These are phyloP conservation scores for Gossypium anomalum DNA, from an alignment of 345 rosid species.

Conservation along the genomic window DNA sequence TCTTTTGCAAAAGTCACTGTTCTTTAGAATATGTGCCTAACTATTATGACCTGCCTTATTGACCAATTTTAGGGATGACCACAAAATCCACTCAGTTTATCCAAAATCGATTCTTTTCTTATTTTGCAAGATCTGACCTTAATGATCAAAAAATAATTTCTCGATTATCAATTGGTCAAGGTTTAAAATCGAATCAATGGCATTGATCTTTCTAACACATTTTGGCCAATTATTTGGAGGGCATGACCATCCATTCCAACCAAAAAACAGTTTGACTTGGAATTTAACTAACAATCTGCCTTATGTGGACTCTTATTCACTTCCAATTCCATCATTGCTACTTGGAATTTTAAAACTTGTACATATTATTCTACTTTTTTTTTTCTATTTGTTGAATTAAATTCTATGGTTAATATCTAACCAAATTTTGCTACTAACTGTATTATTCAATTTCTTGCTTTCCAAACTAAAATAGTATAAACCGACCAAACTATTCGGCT, in stretches of 20 bases:
- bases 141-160: no score
- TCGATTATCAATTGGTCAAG: no score
- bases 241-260: not conserved
- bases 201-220: not conserved
- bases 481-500: not conserved
- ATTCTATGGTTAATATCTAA: not conserved
- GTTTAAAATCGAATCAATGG: not conserved
- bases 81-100: not conserved
- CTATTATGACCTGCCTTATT: constrained; percentile 13
- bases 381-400: not conserved
- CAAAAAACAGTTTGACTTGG: not conserved
- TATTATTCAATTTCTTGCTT: not conserved
- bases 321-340: not conserved
- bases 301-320: not conserved
- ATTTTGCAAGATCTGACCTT: no score
- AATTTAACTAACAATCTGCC: constrained; percentile 3
- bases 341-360: not conserved
- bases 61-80: constrained; percentile 1
- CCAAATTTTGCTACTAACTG: no score
- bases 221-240: not conserved
- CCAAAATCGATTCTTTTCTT: not conserved
- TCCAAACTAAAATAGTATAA: not conserved
- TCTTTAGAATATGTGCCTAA: constrained; percentile 21
- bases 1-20: not conserved
- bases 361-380: not conserved